phyloP scores from a whole-genome alignment of 2,329 filamentous ascomycete genomes.

The Paraphoma sp. region DNA sequence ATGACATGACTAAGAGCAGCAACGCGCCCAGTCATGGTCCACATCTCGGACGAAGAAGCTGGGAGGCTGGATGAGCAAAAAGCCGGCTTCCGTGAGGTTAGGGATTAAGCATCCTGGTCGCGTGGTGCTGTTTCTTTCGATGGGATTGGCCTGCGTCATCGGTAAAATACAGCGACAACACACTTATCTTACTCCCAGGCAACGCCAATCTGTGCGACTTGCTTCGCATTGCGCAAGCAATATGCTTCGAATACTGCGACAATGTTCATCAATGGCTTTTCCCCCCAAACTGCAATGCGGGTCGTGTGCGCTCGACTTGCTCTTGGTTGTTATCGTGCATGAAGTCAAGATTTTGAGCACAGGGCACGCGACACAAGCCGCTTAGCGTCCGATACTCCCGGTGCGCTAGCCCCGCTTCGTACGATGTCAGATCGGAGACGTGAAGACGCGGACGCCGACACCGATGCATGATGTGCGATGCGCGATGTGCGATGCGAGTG shows the following conservation, averaged over 20 bases:
- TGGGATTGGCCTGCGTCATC: not conserved
- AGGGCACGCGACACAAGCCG: constrained; percentile 3
- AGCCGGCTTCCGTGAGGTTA: constrained; percentile 1
- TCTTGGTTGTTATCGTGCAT: not conserved
- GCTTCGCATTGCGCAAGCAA: too few species aligned
- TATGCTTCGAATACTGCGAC: not conserved
- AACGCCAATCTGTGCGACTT: too few species aligned
- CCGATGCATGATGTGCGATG: not conserved
- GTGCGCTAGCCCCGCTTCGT: not conserved
- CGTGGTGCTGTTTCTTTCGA: not conserved
- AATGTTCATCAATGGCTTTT: not conserved
- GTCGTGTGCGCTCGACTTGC: not conserved
- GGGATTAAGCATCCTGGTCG: constrained; percentile 1
- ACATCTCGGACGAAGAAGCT: not conserved
- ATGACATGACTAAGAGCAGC: constrained; percentile 6
- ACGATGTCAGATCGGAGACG: not conserved
- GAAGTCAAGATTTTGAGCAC: not conserved
- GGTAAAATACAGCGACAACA: not conserved
- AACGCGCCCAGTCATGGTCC: not conserved
- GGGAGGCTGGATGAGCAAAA: not conserved
- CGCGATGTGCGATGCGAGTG: not conserved
- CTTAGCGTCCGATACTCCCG: constrained; percentile 4
- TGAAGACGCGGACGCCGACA: not conserved
- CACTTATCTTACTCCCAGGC: not conserved
- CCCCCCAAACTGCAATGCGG: not conserved